phyloP scores from a whole-genome alignment of 306 rosid genomes.

The Sicyos baderoa region DNA sequence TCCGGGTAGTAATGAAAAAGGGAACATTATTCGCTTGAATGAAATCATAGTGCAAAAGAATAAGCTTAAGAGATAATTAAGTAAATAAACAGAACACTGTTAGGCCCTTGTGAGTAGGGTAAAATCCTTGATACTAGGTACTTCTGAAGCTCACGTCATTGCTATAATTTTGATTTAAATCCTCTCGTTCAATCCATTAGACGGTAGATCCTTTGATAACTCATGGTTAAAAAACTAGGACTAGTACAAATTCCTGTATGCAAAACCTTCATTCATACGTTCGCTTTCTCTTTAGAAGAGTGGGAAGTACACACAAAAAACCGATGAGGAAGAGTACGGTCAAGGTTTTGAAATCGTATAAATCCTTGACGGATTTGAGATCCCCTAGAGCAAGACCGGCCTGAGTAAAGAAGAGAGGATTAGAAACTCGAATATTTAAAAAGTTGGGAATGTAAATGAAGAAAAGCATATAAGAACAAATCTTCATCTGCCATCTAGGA shows the following conservation, averaged over 20 bases:
- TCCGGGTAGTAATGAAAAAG: slow-evolving; percentile 5
- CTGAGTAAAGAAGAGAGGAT: slow-evolving; percentile 32
- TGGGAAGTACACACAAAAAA: slow-evolving; percentile 57
- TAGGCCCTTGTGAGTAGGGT: not conserved
- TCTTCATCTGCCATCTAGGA: not conserved
- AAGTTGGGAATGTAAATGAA: not conserved
- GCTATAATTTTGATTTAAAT: not conserved
- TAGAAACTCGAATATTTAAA: not conserved
- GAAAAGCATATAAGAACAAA: not conserved
- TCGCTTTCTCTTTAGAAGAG: slow-evolving; percentile 80
- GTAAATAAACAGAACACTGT: not conserved
- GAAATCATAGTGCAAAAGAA: slow-evolving; percentile 4
- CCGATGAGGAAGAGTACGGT: slow-evolving; percentile 84
- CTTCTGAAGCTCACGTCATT: not conserved
- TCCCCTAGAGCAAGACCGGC: slow-evolving; percentile 99
- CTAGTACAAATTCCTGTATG: not conserved
- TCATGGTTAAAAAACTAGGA: not conserved
- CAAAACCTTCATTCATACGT: slow-evolving; percentile 58
- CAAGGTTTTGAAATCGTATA: slow-evolving; percentile 80
- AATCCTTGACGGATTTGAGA: slow-evolving; percentile 87
- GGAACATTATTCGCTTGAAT: not conserved
- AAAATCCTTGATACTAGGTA: not conserved
- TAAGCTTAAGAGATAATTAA: not conserved
- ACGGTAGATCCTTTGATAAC: not conserved
- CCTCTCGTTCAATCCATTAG: not conserved